phyloP scores from a whole-genome alignment of 2,329 filamentous ascomycete species.

The Salinomyces thailandicus region DNA sequence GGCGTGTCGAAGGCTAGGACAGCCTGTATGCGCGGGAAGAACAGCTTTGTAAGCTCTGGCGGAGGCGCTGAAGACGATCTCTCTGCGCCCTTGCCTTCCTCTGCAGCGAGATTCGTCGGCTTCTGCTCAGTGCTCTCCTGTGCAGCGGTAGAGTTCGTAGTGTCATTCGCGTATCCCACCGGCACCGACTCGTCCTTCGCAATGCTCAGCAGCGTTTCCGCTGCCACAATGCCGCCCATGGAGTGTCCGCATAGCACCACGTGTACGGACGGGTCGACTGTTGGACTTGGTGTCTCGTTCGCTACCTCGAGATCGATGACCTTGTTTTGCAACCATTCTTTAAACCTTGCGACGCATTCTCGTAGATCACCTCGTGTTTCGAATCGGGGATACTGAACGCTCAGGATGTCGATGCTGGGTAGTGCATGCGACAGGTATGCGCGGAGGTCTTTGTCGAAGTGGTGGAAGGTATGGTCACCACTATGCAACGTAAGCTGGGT shows the following conservation, averaged over 20 bases:
- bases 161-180: constrained; percentile 15
- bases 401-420: constrained; percentile 56
- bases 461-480: constrained; percentile 65
- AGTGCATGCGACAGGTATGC: constrained; percentile 53
- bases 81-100: constrained; percentile 1
- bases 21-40: constrained; percentile 80
- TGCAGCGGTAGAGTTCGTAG: constrained; percentile 10
- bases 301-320: constrained; percentile 91
- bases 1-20: constrained; percentile 92
- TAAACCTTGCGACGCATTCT: constrained; percentile 61
- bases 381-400: constrained; percentile 67
- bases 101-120: constrained; percentile 4
- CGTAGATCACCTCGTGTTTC: constrained; percentile 70
- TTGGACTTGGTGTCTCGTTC: constrained; percentile 68
- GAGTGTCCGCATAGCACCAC: constrained; percentile 77
- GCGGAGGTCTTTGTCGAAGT: constrained; percentile 63
- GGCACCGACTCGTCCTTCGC: constrained; percentile 50
- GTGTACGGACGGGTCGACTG: constrained; percentile 73
- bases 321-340: constrained; percentile 77
- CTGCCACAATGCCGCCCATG: constrained; percentile 87
- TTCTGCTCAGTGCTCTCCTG: not conserved
- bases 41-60: constrained; percentile 35
- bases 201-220: constrained; percentile 72
- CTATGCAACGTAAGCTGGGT: no score
- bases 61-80: constrained; percentile 13